Base-by-base conservation (phyloP, 768 basidiomycete genomes). In the Omphalotus guepiniiformis region DNA sequence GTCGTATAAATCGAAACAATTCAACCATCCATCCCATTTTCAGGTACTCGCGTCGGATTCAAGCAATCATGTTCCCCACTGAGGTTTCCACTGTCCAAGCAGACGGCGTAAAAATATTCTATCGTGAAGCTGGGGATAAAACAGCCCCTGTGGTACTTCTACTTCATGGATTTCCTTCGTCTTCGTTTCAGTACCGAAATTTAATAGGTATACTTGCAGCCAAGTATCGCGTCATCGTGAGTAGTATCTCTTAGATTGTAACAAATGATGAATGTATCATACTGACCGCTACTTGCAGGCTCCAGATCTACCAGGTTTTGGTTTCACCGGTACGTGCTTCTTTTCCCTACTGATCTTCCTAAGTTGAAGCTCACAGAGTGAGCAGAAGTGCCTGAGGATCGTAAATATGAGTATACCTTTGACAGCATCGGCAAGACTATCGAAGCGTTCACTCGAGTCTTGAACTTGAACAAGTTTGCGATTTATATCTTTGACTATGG, bases 401-500 rank as follows among this genome's bases (percentile, higher is more conserved):
- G 69, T 41, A 55, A 58, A 13, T 74, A 70, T 53, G 54, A 55
- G 19, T 71, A 70, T 53, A 68, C 65, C 2, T 79, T 79, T 57
- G 70, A 62, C 25, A 63, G 56, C 35, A 53, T 78, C 11, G 56
- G 67, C 1, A 48, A 56, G 40, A 73, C 73, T n/a, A 62, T 74
- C 48, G 63, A 60, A 19, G 58, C 59, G 2, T 76, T 76, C 56
- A 58, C 73, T 28, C 65, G 74, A 39, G 62, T 61, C 1, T 59
- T 78, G 2, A 46, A 53, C 6, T 55, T 78, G 48, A 54, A 47
- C n/a, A 64, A 63, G 29, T 75, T 71, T 46, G 67, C 66, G 1
- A 55, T 74, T 4, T 78, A 78, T 55, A 63, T 73, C 27, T 78
- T 78, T 49, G 76, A 77, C 51, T 78, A 77, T 46, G 76, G 76